Evolutionary conservation across 1,284 basidiomycete species (phyloP).

Genomic region (Cystobasidiaceae sp.): DNA sequence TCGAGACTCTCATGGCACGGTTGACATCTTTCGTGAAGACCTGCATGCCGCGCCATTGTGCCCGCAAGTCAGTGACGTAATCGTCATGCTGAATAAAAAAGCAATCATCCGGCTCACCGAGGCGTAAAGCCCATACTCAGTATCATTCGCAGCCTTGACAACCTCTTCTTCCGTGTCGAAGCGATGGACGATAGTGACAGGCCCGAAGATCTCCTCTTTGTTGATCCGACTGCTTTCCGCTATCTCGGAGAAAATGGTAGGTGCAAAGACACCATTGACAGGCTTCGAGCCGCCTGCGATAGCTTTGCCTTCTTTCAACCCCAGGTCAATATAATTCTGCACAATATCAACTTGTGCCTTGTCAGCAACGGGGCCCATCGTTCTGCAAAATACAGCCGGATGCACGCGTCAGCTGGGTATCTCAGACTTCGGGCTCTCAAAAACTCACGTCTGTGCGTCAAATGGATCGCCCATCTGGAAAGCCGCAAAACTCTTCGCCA

Average conservation of each 20-base stretch:
- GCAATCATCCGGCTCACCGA: background rate
- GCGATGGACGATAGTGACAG: constrained; percentile 1
- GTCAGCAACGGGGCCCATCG: background rate
- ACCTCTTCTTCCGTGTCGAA: background rate
- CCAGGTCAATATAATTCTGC: background rate
- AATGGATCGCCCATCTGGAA: background rate
- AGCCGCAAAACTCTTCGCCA: background rate
- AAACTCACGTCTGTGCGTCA: no score
- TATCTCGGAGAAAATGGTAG: background rate
- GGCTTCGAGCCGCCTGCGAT: background rate
- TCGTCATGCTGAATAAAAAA: no score
- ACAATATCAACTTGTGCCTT: background rate
- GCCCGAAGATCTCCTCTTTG: constrained; percentile 4
- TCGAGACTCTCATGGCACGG: background rate
- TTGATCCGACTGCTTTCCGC: background rate
- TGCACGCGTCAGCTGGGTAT: no score
- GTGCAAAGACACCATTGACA: background rate
- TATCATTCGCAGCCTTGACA: background rate
- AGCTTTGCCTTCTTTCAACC: background rate
- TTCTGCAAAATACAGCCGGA: background rate
- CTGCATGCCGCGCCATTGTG: background rate
- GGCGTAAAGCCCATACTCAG: background rate
- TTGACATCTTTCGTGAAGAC: background rate
- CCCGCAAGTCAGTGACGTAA: no score
- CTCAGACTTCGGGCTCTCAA: no score